phyloP scores from a whole-genome alignment of 192 early-diverging fungal species.

The Coemansia sp. region DNA sequence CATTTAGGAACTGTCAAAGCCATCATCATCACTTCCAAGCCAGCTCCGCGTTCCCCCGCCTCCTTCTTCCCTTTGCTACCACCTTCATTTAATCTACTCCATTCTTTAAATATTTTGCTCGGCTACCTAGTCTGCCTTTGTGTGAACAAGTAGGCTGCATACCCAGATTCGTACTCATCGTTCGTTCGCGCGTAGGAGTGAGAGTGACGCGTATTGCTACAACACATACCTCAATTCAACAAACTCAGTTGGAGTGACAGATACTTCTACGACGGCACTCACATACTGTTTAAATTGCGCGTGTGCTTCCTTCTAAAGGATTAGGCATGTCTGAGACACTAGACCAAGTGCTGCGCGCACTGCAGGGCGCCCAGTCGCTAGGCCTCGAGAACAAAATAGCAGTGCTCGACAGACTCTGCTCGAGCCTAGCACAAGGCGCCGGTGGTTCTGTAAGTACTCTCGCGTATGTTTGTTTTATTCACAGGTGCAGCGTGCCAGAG shows the following conservation, averaged over 20 bases:
- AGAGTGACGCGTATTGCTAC: neutral
- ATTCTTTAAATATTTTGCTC: neutral
- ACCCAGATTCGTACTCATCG: neutral
- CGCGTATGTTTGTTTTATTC: neutral
- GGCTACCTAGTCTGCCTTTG: neutral
- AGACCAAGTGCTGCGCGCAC: conserved; percentile 34
- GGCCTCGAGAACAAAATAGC: conserved; percentile 36
- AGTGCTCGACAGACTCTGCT: conserved; percentile 27
- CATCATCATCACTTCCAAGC: neutral
- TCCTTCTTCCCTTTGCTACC: neutral
- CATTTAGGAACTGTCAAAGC: neutral
- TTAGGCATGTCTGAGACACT: conserved; percentile 39
- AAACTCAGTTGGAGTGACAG: neutral
- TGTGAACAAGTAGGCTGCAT: neutral
- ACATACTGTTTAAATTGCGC: neutral
- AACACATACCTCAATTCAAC: neutral
- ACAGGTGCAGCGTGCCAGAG: neutral
- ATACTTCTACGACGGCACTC: too few species aligned
- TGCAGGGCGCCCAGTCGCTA: conserved; percentile 35
- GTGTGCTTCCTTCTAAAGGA: neutral
- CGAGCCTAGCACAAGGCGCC: conserved; percentile 22
- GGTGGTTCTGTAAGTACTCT: conserved; percentile 35
- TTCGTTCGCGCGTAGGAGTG: neutral
- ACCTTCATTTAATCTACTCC: neutral
- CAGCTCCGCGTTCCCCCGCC: neutral